These are phyloP conservation scores for Evernia prunastri DNA, from an alignment of 495 filamentous ascomycete species.

Conservation along the genomic window DNA sequence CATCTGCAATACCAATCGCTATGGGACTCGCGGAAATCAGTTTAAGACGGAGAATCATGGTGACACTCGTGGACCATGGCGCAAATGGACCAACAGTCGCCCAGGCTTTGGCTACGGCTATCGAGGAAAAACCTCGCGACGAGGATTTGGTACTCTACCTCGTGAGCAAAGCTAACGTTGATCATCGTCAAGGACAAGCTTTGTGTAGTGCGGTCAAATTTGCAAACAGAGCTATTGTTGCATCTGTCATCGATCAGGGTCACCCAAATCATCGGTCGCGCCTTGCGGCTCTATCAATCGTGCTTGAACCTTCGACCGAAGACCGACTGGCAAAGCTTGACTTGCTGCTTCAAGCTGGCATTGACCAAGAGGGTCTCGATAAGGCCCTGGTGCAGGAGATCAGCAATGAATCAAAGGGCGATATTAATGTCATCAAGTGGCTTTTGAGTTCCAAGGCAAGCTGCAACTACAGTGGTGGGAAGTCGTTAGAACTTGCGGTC, in stretches of 20 bases:
- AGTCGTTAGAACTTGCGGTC: slow-evolving; percentile 20
- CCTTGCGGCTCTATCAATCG: slow-evolving; percentile 5
- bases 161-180: slow-evolving; percentile 11
- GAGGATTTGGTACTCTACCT: slow-evolving; percentile 12
- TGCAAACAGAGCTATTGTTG: neutral
- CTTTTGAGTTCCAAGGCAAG: slow-evolving; percentile 14
- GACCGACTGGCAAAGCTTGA: slow-evolving; percentile 16
- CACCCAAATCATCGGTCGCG: slow-evolving; percentile 12
- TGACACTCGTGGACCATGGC: slow-evolving; percentile 15
- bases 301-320: slow-evolving; percentile 10
- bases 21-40: slow-evolving; percentile 4
- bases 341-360: slow-evolving; percentile 17
- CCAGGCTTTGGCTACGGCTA: slow-evolving; percentile 17
- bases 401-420: neutral
- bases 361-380: slow-evolving; percentile 17
- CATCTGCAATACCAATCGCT: slow-evolving; percentile 15
- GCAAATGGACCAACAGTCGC: slow-evolving; percentile 14
- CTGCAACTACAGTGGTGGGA: slow-evolving; percentile 17
- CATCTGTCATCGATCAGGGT: slow-evolving; percentile 16
- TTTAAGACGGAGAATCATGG: slow-evolving; percentile 6
- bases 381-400: slow-evolving; percentile 18
- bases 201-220: slow-evolving; percentile 11
- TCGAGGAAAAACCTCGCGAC: slow-evolving; percentile 12
- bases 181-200: slow-evolving; percentile 15
- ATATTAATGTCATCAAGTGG: slow-evolving; percentile 3